phyloP scores from a whole-genome alignment of 176 grass and related monocot species.

The Oryza australiensis region DNA sequence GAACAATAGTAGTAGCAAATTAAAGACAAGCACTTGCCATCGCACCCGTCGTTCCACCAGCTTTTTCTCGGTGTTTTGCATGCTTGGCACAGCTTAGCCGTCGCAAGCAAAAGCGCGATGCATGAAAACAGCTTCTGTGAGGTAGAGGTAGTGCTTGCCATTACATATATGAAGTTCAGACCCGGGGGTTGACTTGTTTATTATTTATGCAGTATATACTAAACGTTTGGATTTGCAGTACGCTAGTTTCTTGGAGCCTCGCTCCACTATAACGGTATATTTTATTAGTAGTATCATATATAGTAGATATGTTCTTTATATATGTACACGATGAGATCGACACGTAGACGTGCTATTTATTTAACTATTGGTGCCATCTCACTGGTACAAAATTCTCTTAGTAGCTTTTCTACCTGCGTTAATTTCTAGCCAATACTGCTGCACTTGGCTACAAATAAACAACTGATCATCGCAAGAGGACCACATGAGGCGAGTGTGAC shows the following conservation, averaged over 20 bases:
- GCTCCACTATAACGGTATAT: too few relatives aligned
- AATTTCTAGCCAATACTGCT: neutral
- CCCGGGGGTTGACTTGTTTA: too few relatives aligned
- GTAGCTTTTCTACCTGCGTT: neutral
- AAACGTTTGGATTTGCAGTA: too few relatives aligned
- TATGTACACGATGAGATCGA: too few relatives aligned
- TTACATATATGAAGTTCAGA: too few relatives aligned
- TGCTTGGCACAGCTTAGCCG: neutral
- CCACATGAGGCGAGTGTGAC: conserved; percentile 23
- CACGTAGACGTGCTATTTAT: neutral
- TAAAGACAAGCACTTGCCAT: conserved; percentile 14
- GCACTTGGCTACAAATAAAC: conserved; percentile 29
- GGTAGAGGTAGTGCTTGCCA: too few relatives aligned
- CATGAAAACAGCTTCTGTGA: neutral
- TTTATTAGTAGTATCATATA: too few relatives aligned
- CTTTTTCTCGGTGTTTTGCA: neutral
- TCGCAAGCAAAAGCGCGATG: neutral
- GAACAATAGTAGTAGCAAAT: neutral
- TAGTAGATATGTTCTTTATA: too few relatives aligned
- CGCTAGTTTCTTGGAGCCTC: too few relatives aligned
- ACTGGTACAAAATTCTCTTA: neutral
- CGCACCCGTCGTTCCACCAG: neutral
- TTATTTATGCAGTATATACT: too few relatives aligned
- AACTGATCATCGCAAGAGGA: neutral
- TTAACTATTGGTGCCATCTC: neutral